Percentiles rank a stretch among this genome's conserved stretches.
Conservation (phyloP, 2,329 filamentous ascomycete species). For the Lasiodiplodia hormozganensis region DNA sequence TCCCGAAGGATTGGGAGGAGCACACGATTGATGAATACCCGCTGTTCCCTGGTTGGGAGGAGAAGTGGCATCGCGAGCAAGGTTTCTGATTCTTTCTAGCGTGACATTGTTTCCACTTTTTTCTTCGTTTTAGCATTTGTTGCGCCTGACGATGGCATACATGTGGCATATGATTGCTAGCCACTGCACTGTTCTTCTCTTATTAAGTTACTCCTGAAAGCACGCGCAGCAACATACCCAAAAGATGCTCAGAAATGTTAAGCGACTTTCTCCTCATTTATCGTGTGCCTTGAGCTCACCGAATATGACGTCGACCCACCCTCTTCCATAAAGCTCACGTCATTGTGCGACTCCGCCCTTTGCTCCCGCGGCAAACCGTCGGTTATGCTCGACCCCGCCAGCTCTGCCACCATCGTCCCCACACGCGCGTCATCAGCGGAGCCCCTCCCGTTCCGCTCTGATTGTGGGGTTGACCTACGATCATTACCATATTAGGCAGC, state of each 20-base stretch:
- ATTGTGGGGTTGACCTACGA: neutral
- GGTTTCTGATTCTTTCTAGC: slow-evolving; percentile 55
- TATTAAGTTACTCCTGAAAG: neutral
- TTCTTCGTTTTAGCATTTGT: neutral
- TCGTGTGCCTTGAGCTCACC: neutral
- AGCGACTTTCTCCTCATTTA: neutral
- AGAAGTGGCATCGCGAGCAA: slow-evolving; percentile 73
- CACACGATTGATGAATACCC: slow-evolving; percentile 76
- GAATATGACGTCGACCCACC: neutral
- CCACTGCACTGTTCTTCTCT: neutral
- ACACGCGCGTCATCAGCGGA: neutral
- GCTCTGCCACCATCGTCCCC: neutral
- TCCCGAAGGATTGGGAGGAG: slow-evolving; percentile 69
- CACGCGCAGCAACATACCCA: neutral
- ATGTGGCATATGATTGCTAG: neutral
- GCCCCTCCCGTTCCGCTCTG: neutral
- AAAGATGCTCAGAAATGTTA: neutral
- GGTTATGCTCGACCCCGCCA: neutral
- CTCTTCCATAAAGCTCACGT: neutral
- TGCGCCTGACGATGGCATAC: neutral
- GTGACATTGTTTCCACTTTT: neutral
- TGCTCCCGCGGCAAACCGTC: slow-evolving; percentile 5
- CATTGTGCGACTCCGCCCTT: neutral
- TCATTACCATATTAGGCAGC: neutral
- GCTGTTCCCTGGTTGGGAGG: slow-evolving; percentile 78